A percentile compares a stretch with the other conserved stretches of the same genome.
Evolutionary conservation across 257 asterid species (phyloP).

Genomic region (Penstemon newberryi): DNA sequence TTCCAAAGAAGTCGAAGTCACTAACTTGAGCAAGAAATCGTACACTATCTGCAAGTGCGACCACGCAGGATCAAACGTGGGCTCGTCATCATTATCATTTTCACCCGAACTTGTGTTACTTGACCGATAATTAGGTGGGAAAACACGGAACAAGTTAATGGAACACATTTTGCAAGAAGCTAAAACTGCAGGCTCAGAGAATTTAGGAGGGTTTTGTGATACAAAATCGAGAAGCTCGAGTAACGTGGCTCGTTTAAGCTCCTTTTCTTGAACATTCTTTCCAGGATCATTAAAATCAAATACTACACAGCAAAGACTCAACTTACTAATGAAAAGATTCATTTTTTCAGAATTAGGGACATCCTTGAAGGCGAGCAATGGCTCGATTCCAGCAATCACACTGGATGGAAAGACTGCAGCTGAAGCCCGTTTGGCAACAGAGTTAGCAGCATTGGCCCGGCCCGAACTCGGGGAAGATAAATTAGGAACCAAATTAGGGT

Average conservation of each 20-base stretch:
- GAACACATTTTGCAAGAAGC: slow-evolving; percentile 90
- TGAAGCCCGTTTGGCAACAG: slow-evolving; percentile 51
- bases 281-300: slow-evolving; percentile 72
- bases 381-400: slow-evolving; percentile 78
- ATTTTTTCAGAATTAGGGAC: slow-evolving; percentile 65
- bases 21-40: slow-evolving; percentile 76
- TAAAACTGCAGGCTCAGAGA: slow-evolving; percentile 69
- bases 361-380: slow-evolving; percentile 78
- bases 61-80: slow-evolving; percentile 90
- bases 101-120: slow-evolving; percentile 38
- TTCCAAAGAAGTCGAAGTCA: slow-evolving; percentile 68
- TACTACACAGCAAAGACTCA: slow-evolving; percentile 81
- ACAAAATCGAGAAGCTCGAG: slow-evolving; percentile 80
- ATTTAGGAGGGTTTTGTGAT: slow-evolving; percentile 57
- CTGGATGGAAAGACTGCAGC: slow-evolving; percentile 73
- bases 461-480: slow-evolving; percentile 33
- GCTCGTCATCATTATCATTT: slow-evolving; percentile 70
- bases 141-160: slow-evolving; percentile 68
- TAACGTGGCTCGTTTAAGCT: slow-evolving; percentile 67
- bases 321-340: slow-evolving; percentile 89
- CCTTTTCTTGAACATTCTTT: slow-evolving; percentile 65
- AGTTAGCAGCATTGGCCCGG: slow-evolving; percentile 38
- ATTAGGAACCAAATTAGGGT: slow-evolving; percentile 38
- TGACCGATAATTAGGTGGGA: slow-evolving; percentile 61
- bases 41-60: slow-evolving; percentile 78